Conservation (phyloP, 371 early-diverging fungal species). For the Actinomortierella wolfii region DNA sequence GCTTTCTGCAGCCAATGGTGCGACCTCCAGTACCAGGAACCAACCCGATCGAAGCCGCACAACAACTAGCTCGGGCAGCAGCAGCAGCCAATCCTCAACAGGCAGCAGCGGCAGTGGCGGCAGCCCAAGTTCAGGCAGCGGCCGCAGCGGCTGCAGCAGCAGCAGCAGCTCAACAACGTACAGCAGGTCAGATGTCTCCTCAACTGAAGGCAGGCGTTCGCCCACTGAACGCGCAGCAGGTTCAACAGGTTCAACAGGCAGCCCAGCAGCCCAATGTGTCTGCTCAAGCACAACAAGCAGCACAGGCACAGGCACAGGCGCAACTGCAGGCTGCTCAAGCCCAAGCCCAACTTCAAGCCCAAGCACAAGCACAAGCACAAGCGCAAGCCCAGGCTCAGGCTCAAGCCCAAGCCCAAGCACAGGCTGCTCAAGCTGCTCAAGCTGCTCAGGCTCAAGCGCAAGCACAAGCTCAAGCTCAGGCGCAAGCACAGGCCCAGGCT, state of each 20-base stretch:
- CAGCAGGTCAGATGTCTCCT: constrained; percentile 35
- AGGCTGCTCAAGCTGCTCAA: constrained; percentile 24
- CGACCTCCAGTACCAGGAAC: constrained; percentile 12
- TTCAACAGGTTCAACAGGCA: constrained; percentile 10
- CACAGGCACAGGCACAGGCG: constrained; percentile 13
- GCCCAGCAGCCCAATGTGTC: constrained; percentile 4
- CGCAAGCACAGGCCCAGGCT: constrained; percentile 42
- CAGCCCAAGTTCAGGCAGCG: no score
- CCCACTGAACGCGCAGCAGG: constrained; percentile 36
- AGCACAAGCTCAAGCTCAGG: constrained; percentile 41
- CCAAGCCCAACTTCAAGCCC: constrained; percentile 36
- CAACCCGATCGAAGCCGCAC: constrained; percentile 6
- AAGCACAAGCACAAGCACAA: constrained; percentile 19
- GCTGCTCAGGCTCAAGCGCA: constrained; percentile 23
- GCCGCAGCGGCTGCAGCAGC: constrained; percentile 6
- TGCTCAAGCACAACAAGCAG: not conserved
- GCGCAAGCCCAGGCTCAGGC: constrained; percentile 12
- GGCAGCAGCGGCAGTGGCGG: constrained; percentile 1
- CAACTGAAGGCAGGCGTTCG: constrained; percentile 37
- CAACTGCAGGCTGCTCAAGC: constrained; percentile 22
- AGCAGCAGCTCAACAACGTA: constrained; percentile 26
- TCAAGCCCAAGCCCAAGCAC: constrained; percentile 9
- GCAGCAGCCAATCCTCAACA: constrained; percentile 23
- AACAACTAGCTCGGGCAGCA: constrained; percentile 28
- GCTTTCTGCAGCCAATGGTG: constrained; percentile 20